Conservation (phyloP, 2,329 filamentous ascomycete species). For the Cladosporium cucumerinum region DNA sequence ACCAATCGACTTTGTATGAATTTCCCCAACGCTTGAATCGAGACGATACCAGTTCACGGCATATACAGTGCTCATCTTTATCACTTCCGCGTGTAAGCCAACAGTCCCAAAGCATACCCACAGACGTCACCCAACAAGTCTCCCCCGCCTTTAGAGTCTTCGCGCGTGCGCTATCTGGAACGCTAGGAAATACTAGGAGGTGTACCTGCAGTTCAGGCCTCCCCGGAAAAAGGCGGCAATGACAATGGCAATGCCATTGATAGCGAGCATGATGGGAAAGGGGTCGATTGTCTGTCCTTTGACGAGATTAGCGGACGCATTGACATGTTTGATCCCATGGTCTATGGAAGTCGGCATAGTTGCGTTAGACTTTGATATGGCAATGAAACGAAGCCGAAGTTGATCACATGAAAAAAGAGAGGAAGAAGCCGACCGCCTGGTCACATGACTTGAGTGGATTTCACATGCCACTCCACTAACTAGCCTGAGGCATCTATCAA, state of each 20-base stretch:
- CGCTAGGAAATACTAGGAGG: slow-evolving; percentile 1
- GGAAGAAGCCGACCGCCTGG: neutral
- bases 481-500: neutral
- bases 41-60: neutral
- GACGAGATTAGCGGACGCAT: neutral
- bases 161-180: neutral
- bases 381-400: neutral
- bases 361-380: neutral
- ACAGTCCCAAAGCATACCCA: neutral
- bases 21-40: too few species aligned
- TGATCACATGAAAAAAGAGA: neutral
- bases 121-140: neutral
- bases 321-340: neutral
- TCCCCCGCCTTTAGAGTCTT: slow-evolving; percentile 5
- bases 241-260: neutral
- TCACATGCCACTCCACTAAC: neutral
- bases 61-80: neutral
- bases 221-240: slow-evolving; percentile 2
- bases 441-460: neutral
- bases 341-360: neutral
- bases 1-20: too few species aligned
- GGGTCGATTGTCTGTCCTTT: neutral
- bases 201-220: slow-evolving; percentile 8
- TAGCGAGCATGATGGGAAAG: neutral
- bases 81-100: neutral